Conservation (phyloP, 495 filamentous ascomycete species). For the Trichoderma parareesei region DNA sequence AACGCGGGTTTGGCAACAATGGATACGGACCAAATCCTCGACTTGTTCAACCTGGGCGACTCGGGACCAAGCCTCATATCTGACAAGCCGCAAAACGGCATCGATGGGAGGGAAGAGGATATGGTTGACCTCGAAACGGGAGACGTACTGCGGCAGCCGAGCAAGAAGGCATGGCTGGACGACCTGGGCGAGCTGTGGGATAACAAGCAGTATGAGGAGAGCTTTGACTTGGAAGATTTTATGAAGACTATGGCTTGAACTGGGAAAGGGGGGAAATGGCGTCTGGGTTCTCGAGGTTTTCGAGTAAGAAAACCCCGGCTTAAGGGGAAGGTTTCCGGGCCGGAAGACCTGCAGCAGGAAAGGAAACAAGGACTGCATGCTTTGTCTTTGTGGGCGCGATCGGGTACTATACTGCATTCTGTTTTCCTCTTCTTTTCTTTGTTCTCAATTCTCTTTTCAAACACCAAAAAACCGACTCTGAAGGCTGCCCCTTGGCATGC, state of each 20-base stretch:
- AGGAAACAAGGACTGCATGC: not conserved
- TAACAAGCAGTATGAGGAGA: slow-evolving; percentile 90
- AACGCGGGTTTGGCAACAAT: slow-evolving; percentile 89
- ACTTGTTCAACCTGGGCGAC: slow-evolving; percentile 89
- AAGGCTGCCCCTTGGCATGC: not conserved
- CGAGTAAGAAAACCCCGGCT: too few relatives aligned
- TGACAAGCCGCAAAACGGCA: slow-evolving; percentile 44
- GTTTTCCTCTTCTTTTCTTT: not conserved
- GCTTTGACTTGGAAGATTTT: slow-evolving; percentile 90
- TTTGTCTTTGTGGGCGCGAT: too few relatives aligned
- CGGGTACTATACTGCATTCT: not conserved
- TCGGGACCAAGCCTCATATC: slow-evolving; percentile 53
- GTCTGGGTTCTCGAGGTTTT: not conserved
- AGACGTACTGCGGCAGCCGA: slow-evolving; percentile 76
- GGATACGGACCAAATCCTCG: slow-evolving; percentile 96
- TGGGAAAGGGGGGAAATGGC: not conserved
- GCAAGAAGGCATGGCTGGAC: slow-evolving; percentile 92
- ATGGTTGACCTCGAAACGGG: slow-evolving; percentile 90
- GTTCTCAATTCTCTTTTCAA: not conserved
- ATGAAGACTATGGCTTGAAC: slow-evolving; percentile 71
- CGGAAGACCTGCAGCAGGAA: not conserved
- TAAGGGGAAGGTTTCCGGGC: too few relatives aligned
- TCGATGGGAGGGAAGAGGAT: slow-evolving; percentile 70
- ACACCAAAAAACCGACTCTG: too few relatives aligned
- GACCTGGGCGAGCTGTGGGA: slow-evolving; percentile 96